Conservation (phyloP, 495 filamentous ascomycete species). For the Saxophila tyrrhenica region DNA sequence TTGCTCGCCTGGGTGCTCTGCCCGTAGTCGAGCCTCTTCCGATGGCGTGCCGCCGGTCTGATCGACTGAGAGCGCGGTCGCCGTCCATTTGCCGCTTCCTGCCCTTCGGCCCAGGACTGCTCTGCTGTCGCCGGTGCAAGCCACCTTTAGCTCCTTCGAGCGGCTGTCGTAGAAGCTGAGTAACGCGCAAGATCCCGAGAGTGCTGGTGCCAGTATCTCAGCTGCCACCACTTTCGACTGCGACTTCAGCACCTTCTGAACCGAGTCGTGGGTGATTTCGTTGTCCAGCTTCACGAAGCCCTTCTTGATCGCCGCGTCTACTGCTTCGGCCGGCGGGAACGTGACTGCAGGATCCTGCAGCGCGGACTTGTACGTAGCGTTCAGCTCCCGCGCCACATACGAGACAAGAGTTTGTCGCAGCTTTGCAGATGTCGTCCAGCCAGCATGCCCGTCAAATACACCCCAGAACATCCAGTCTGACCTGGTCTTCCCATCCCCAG, state of each 20-base stretch:
- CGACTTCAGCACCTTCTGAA: constrained; percentile 75
- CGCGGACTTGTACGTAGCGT: constrained; percentile 73
- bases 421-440: constrained; percentile 97
- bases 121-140: constrained; percentile 87
- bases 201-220: constrained; percentile 79
- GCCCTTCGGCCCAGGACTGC: constrained; percentile 79
- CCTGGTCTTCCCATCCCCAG: constrained; percentile 40
- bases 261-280: constrained; percentile 84
- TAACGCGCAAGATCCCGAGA: constrained; percentile 91
- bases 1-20: constrained; percentile 77
- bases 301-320: constrained; percentile 85
- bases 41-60: constrained; percentile 80
- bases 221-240: constrained; percentile 79
- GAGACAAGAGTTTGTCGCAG: constrained; percentile 82
- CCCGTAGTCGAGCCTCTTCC: constrained; percentile 69
- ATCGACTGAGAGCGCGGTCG: constrained; percentile 77
- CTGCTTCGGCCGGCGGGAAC: constrained; percentile 57
- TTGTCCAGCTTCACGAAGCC: constrained; percentile 82
- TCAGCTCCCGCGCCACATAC: constrained; percentile 90
- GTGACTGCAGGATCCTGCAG: constrained; percentile 47
- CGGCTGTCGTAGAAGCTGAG: constrained; percentile 90
- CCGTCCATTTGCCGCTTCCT: constrained; percentile 79
- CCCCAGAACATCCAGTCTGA: constrained; percentile 99
- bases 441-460: constrained; percentile 93
- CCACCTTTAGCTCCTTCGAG: constrained; percentile 73